Percentiles rank a stretch among this genome's conserved stretches.
phyloP scores from a whole-genome alignment of 2,329 filamentous ascomycete genomes.

The Talaromyces sp. region DNA sequence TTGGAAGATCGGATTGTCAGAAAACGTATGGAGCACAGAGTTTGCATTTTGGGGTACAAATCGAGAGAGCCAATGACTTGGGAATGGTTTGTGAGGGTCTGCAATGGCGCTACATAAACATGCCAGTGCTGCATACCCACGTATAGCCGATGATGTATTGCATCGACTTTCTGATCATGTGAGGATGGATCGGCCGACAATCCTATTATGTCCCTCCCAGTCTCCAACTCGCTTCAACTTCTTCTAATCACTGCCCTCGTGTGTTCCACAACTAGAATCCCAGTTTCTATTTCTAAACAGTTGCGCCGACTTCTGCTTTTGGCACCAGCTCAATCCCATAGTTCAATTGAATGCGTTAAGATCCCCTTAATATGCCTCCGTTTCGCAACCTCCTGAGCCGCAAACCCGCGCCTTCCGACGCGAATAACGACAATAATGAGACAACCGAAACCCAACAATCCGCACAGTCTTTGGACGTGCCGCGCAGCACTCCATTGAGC shows the following conservation, averaged over 20 bases:
- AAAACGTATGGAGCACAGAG: not conserved
- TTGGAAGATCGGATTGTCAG: not conserved
- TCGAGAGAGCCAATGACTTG: not conserved
- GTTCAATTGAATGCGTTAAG: not conserved
- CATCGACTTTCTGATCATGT: conserved; percentile 25
- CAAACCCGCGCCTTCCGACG: conserved; percentile 49
- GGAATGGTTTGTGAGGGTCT: not conserved
- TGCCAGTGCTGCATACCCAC: not conserved
- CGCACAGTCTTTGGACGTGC: conserved; percentile 36
- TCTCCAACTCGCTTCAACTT: not conserved
- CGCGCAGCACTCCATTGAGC: conserved; percentile 50
- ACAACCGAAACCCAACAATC: conserved; percentile 48
- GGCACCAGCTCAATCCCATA: not conserved
- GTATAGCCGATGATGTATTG: conserved; percentile 1
- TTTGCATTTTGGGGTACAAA: not conserved
- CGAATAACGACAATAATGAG: conserved; percentile 48
- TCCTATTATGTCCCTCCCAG: not conserved
- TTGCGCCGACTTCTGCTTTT: not conserved
- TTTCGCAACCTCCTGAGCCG: conserved; percentile 71
- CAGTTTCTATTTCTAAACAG: not conserved
- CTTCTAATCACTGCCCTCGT: no score
- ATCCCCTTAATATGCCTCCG: conserved; percentile 53
- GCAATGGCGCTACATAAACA: not conserved
- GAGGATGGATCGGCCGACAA: conserved; percentile 17
- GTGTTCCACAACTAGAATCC: not conserved